Evolutionary conservation across 2,329 filamentous ascomycete species (phyloP), one percentile per base, ranked within the genome.

Genomic region (Fusarium setosum): DNA sequence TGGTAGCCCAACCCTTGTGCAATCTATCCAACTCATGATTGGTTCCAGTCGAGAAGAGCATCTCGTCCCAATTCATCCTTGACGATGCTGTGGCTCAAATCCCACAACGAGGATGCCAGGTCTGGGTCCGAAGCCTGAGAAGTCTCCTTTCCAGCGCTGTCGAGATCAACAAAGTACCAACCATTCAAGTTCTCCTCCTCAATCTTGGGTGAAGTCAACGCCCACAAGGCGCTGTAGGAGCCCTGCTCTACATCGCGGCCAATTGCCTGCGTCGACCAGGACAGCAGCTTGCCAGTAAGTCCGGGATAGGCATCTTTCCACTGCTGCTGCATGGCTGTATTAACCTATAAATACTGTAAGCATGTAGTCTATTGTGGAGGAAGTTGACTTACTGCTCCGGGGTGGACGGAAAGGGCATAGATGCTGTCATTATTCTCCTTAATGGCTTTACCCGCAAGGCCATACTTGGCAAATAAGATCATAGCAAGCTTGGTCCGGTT

Each of bases 241-340:
- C 81, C 81, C 40, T 83, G 80, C 58, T 83, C 75, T 0, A 74
- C 68, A 24, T 76, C 74, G 0, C 80, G 74, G 2, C 80, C 75
- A 3, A 76, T 59, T 0, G 75, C 63, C 7, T 75, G 54, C 75
- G 77, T 80, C 0, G 72, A 69, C 57, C 69, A 77, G 0, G 76
- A 74, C 3, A 81, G 58, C 1, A 82, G 61, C 23, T 76, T 77
- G 1, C 81, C 80, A 0, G 75, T 73, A 1, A 83, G 65, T 0
- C 79, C 79, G 0, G 80, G 80, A 41, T 82, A 82, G 0, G 80
- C 79, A 15, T 80, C 78, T 57, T 82, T 81, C 79, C 79, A 82
- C 56, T 82, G 79, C 50, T 81, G 72, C 51, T 82, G 79, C 76
- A 82, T 81, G 4, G 74, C 73, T 0, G 80, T 82, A 8, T 79